Conservation (phyloP, 495 filamentous ascomycete species). For the Hyaloscypha finlandica region DNA sequence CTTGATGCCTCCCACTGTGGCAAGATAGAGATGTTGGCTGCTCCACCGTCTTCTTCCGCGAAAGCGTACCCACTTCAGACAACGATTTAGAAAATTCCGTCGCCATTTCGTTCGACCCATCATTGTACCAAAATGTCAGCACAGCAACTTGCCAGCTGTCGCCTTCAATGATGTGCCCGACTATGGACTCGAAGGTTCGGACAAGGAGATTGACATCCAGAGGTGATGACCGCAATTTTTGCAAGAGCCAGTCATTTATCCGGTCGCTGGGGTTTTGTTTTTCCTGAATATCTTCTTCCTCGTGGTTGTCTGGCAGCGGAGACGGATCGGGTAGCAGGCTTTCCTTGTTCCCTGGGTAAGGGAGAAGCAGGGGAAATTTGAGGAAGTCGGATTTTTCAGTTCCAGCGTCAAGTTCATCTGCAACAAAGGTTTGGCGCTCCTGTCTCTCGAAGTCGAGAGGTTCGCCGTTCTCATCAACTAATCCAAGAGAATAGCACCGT, state of each 20-base stretch:
- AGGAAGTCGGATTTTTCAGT: slow-evolving; percentile 7
- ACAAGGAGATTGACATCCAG: slow-evolving; percentile 9
- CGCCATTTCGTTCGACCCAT: slow-evolving; percentile 1
- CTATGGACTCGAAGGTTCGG: not conserved
- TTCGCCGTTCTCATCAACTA: slow-evolving; percentile 11
- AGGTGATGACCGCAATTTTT: not conserved
- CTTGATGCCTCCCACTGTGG: not conserved
- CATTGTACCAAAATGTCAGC: slow-evolving; percentile 11
- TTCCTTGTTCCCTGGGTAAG: not conserved
- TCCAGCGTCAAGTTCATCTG: not conserved
- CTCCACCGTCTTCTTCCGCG: not conserved
- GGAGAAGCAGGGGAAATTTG: slow-evolving; percentile 8
- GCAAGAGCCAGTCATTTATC: slow-evolving; percentile 8
- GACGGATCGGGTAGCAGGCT: not conserved
- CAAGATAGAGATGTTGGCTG: not conserved
- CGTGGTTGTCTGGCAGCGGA: not conserved
- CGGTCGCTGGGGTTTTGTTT: not conserved
- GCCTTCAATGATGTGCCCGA: not conserved
- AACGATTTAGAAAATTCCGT: not conserved
- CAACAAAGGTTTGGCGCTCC: not conserved
- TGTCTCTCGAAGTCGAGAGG: slow-evolving; percentile 9
- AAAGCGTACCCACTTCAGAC: not conserved
- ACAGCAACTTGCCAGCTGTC: slow-evolving; percentile 12
- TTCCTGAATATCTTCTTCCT: not conserved
- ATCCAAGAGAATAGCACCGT: not conserved